Conservation (phyloP, 2,329 filamentous ascomycete species). For the Fusarium verrucosum region DNA sequence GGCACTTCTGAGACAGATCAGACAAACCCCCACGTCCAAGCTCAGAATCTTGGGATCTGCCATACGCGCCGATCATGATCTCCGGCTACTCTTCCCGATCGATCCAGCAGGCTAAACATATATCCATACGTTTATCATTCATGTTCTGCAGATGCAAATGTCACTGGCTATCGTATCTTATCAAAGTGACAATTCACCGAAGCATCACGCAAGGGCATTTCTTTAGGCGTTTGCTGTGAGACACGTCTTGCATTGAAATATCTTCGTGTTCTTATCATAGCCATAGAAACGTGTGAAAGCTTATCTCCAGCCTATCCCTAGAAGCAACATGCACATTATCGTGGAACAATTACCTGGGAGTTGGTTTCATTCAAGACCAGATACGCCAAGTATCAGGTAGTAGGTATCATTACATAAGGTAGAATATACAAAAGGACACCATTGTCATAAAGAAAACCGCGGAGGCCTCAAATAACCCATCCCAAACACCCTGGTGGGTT, state of each 20-base stretch:
- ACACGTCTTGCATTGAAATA: background rate
- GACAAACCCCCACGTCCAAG: conserved; percentile 9
- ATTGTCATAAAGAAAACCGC: conserved; percentile 1
- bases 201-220: background rate
- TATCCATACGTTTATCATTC: too few relatives aligned
- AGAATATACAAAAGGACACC: background rate
- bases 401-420: conserved; percentile 19
- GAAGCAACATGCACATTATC: background rate
- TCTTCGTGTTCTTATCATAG: background rate
- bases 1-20: background rate
- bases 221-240: background rate
- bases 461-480: background rate
- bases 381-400: background rate
- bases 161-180: conserved; percentile 1
- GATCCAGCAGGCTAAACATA: background rate
- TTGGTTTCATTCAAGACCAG: conserved; percentile 2
- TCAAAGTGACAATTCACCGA: background rate
- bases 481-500: background rate
- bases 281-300: background rate
- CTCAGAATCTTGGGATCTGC: conserved; percentile 12
- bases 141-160: conserved; percentile 3
- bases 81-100: conserved; percentile 19
- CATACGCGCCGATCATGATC: conserved; percentile 9
- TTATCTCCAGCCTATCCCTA: background rate
- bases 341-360: background rate